Evolutionary conservation across 768 basidiomycete species (phyloP), one percentile per base, ranked within the genome.

Genomic region (Grammothele lineata): DNA sequence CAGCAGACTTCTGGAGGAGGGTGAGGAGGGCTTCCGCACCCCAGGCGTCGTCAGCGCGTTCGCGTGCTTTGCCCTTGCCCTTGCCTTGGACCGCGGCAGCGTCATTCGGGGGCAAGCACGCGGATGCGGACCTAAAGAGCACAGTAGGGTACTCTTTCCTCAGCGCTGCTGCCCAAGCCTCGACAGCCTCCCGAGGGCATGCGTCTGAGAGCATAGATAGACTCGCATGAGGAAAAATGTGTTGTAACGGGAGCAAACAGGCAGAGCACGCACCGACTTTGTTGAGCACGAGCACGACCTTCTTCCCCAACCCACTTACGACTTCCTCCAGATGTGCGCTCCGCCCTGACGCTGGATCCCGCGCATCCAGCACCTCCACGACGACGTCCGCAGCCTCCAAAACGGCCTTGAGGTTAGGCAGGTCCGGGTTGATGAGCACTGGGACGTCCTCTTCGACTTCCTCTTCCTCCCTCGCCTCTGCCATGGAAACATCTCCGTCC

Each of bases 351-450:
- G 78, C 62, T 10, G 93, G 92, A 62, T 95, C 93, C 39, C 91
- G 75, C 2, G 85, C 87, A 61, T 95, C 93, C 36, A 95, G 73
- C 12, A 95, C 78, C 62, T 92, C 73, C 19, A 94, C 50, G 2
- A 93, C 64, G 5, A 90, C 84, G 62, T 96, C 88, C 26, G 90
- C 83, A 45, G 74, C 73, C 53, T 89, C 80, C 48, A 95, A 60
- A 5, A 87, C 90, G 15, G 84, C 66, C 43, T 78, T 66, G 22
- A 91, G 67, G 48, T 76, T 78, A 5, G 81, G 77, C 15, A 86
- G 61, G 42, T 80, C 78, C 5, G 72, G 77, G 62, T 87, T 84
- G 22, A 85, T 66, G 52, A 88, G 70, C 32, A 75, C 65, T 0
- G 87, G 84, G 4, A 70, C 71, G 32, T 81, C 78, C 2, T 78